These are phyloP conservation scores for Liriodendron chinense DNA, from an alignment of 164 flowering plant genomes.

Conservation along the genomic window DNA sequence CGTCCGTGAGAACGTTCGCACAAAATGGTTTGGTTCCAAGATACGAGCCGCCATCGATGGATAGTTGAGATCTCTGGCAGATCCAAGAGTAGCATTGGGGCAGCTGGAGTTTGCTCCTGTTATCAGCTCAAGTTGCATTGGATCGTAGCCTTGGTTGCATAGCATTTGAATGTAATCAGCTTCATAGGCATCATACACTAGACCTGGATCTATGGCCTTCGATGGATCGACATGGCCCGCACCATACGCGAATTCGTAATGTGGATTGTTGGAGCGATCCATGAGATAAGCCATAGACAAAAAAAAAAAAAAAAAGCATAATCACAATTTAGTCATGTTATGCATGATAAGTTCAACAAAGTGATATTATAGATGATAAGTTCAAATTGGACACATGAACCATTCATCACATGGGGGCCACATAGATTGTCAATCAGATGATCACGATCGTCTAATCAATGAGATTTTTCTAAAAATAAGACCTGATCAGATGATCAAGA, in stretches of 20 bases:
- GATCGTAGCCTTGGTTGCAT: constrained; percentile 16
- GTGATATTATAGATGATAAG: too few species aligned
- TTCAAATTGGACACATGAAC: too few species aligned
- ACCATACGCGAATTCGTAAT: constrained; percentile 18
- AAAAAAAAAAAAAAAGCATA: too few species aligned
- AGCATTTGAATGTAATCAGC: constrained; percentile 24
- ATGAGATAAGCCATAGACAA: neutral
- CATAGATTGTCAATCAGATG: too few species aligned
- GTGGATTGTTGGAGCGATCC: neutral
- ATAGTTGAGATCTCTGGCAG: constrained; percentile 63
- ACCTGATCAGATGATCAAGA: too few species aligned
- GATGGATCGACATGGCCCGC: constrained; percentile 33
- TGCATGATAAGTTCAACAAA: too few species aligned
- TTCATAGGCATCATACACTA: constrained; percentile 28
- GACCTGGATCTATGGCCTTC: constrained; percentile 34
- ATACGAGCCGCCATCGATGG: constrained; percentile 53
- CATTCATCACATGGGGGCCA: too few species aligned
- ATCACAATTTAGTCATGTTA: neutral
- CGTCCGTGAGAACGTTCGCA: constrained; percentile 38
- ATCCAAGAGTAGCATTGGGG: constrained; percentile 30
- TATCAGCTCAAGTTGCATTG: constrained; percentile 3
- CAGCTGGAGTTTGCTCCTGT: constrained; percentile 12
- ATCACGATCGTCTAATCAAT: too few species aligned
- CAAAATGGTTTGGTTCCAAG: constrained; percentile 3
- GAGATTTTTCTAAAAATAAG: too few species aligned